These are phyloP conservation scores for Rutstroemia sp. DNA, from an alignment of 2,329 filamentous ascomycete genomes.

Conservation along the genomic window DNA sequence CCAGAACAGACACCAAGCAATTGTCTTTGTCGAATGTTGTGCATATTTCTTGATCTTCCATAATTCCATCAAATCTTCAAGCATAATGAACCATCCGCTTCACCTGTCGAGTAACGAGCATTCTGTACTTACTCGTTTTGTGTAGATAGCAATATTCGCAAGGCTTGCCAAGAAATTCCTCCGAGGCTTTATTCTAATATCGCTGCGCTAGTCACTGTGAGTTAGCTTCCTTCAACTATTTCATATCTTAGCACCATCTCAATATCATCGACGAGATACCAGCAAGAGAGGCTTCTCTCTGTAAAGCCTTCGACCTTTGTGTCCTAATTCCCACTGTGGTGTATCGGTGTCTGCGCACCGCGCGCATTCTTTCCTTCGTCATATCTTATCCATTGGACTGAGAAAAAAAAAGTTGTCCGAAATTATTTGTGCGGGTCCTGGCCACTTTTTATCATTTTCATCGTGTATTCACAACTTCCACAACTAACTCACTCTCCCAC, in stretches of 20 bases:
- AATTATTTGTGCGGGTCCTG: slow-evolving; percentile 6
- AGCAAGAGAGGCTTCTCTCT: not conserved
- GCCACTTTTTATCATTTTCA: not conserved
- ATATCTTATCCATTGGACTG: not conserved
- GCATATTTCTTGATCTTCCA: too few species aligned
- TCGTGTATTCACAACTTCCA: not conserved
- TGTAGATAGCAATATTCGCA: not conserved
- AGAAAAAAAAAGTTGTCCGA: slow-evolving; percentile 2
- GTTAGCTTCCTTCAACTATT: slow-evolving; percentile 18
- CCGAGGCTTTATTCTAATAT: slow-evolving; percentile 10
- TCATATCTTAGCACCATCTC: not conserved
- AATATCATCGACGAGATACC: not conserved
- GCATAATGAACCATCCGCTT: not conserved
- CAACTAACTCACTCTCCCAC: not conserved
- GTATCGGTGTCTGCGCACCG: not conserved
- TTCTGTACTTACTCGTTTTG: not conserved
- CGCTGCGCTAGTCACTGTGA: slow-evolving; percentile 17
- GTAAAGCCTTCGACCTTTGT: not conserved
- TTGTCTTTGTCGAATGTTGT: too few species aligned
- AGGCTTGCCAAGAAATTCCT: slow-evolving; percentile 15
- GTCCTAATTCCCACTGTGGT: not conserved
- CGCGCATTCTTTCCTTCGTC: not conserved
- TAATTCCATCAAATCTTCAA: not conserved
- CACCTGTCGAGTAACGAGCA: not conserved
- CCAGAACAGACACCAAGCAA: not conserved